Evolutionary conservation across 1,139 yeast genomes (phyloP), one percentile per base, ranked within the genome.

Genomic region (Taphrina confusa): DNA sequence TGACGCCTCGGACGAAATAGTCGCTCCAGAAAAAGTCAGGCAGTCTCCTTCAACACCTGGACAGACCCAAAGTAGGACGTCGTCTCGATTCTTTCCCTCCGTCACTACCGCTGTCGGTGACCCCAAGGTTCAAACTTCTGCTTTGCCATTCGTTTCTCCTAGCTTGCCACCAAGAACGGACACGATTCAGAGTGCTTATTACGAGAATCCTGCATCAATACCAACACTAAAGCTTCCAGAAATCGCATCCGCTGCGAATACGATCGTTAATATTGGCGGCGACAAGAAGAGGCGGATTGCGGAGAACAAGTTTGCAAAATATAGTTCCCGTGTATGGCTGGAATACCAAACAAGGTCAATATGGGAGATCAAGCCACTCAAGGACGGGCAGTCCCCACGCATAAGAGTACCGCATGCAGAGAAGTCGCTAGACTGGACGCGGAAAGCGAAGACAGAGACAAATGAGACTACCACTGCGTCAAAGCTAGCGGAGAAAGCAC

Each of bases 1-100:
- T 18, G 50, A 45, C 23, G 37, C 50, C 5, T 2, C 50, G 25
- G 50, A 47, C 20, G 52, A 34, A 12, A 22, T 34, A 12, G 23
- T 34, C 1, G 5, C 42, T 20, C 52, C 52, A 4, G 52, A 47
- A n/a, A 27, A 28, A 14, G 4, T 16, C 9, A 16, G 52, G 28
- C 58, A 54, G 5, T 54, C 58, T 11, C 58, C 58, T 2, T 27
- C 42, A 12, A 37, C 42, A 4, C 49, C 40, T 6, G 58, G 58
- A 9, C 44, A 45, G 16, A 28, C 42, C 3, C 58, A 54, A 20
- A 54, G 33, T 14, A 34, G 58, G 27, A 54, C 58, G 3, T 54
- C 58, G 2, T 54, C 58, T 5, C 40, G 58, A 4, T 54, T 54
- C 51, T 54, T 54, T 36, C 58, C 58, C 12, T 31, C 51, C 9